A percentile compares a stretch with the other conserved stretches of the same genome.
Conservation (phyloP, 768 basidiomycete genomes). For the Russula earlei region DNA sequence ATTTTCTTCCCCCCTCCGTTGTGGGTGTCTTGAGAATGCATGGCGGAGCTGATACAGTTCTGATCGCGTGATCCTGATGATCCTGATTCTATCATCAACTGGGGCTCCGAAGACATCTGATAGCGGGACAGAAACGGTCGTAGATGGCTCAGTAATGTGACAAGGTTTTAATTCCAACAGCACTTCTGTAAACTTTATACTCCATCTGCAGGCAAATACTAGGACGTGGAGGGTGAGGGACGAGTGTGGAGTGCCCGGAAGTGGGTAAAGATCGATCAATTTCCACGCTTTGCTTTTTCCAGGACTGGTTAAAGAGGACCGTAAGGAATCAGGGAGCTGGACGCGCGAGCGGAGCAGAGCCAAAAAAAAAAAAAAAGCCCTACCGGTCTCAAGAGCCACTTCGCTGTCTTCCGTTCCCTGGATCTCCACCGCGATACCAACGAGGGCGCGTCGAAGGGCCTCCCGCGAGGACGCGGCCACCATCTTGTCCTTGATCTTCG, state of each 20-base stretch:
- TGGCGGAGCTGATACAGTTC: background rate
- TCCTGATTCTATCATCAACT: background rate
- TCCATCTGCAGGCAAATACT: conserved; percentile 17
- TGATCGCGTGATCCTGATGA: background rate
- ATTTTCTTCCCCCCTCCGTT: background rate
- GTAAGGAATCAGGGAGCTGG: background rate
- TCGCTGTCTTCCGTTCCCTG: conserved; percentile 78
- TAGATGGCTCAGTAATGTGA: conserved; percentile 14
- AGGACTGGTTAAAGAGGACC: conserved; percentile 18
- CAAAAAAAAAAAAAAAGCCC: background rate
- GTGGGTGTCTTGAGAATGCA: background rate
- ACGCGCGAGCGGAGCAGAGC: background rate
- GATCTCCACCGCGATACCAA: conserved; percentile 71
- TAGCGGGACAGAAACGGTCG: background rate
- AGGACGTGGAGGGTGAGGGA: background rate
- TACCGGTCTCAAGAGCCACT: conserved; percentile 62
- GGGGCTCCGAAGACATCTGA: background rate
- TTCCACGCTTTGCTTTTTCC: conserved; percentile 23
- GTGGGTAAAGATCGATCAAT: conserved; percentile 10
- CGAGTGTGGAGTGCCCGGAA: background rate
- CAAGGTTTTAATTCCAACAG: conserved; percentile 17
- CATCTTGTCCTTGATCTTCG: conserved; percentile 91
- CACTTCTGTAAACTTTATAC: conserved; percentile 24
- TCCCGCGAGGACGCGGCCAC: conserved; percentile 83
- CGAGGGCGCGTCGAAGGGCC: conserved; percentile 59